These are phyloP conservation scores for Pholiota conissans DNA, from an alignment of 768 basidiomycete species.

Conservation along the genomic window DNA sequence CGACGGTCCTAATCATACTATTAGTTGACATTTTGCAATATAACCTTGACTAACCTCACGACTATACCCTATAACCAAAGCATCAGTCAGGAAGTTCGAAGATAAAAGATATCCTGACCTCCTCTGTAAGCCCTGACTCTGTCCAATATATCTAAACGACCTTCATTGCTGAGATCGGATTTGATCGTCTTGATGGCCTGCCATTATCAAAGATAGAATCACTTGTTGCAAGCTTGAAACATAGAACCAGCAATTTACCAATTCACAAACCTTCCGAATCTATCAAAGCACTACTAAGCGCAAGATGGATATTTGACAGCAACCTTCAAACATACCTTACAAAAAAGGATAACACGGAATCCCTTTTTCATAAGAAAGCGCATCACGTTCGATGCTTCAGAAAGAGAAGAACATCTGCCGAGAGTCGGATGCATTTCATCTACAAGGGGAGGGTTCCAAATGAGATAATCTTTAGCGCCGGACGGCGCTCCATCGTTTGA, in stretches of 20 bases:
- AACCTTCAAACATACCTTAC: conserved; percentile 53
- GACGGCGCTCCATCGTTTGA: conserved; percentile 83
- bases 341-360: conserved; percentile 83
- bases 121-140: conserved; percentile 83
- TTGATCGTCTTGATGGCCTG: conserved; percentile 82
- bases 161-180: conserved; percentile 68
- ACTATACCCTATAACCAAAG: conserved; percentile 57
- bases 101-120: conserved; percentile 56
- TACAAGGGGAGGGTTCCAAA: conserved; percentile 72
- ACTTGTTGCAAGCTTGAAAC: not conserved
- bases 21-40: not conserved
- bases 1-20: conserved; percentile 58
- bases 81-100: not conserved
- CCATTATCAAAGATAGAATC: not conserved
- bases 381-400: conserved; percentile 74
- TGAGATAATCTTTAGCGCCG: conserved; percentile 74
- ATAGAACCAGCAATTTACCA: conserved; percentile 46
- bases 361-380: conserved; percentile 81
- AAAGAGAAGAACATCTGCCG: conserved; percentile 57
- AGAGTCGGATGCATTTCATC: conserved; percentile 54
- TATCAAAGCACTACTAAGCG: conserved; percentile 24
- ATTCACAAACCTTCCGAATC: conserved; percentile 81
- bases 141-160: conserved; percentile 72
- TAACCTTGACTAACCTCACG: conserved; percentile 46
- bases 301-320: not conserved